phyloP scores from a whole-genome alignment of 1,284 basidiomycete genomes.

The Ustilago lituana region DNA sequence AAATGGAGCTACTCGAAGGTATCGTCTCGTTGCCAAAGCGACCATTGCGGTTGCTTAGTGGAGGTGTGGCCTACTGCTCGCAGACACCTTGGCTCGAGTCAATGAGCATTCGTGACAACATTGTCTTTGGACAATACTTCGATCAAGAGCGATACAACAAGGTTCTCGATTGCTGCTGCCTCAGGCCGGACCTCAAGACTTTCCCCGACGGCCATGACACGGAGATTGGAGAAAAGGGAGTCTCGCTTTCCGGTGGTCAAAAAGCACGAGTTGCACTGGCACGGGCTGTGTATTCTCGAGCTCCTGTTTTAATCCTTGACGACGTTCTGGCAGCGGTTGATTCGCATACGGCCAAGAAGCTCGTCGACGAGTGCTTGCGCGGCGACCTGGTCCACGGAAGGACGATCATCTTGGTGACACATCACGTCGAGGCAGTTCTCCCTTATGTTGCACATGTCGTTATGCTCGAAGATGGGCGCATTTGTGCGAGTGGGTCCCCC shows the following conservation, averaged over 20 bases:
- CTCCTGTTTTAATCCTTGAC: constrained; percentile 57
- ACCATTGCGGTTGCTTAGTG: constrained; percentile 15
- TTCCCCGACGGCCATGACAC: constrained; percentile 59
- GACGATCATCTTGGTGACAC: constrained; percentile 81
- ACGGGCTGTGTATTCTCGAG: constrained; percentile 57
- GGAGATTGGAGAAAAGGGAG: constrained; percentile 55
- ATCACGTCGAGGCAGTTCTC: constrained; percentile 67
- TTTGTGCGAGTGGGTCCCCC: constrained; percentile 63
- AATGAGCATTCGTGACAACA: constrained; percentile 55
- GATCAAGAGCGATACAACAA: constrained; percentile 51
- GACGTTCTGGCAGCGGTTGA: constrained; percentile 72
- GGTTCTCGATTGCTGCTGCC: constrained; percentile 51
- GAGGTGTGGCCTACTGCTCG: constrained; percentile 50
- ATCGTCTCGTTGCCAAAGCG: constrained; percentile 26
- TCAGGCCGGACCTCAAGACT: constrained; percentile 48
- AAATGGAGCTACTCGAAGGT: constrained; percentile 51
- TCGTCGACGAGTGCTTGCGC: constrained; percentile 38
- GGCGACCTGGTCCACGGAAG: constrained; percentile 69
- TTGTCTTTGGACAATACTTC: constrained; percentile 51
- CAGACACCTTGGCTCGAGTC: constrained; percentile 58
- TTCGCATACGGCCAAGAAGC: constrained; percentile 72
- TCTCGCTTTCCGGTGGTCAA: constrained; percentile 59
- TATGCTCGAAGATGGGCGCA: constrained; percentile 46
- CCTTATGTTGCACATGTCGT: constrained; percentile 40
- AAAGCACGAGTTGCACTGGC: constrained; percentile 59